A percentile compares a stretch with the other conserved stretches of the same genome.
Conservation (phyloP, 306 rosid species). For the Trifolium pratense region DNA sequence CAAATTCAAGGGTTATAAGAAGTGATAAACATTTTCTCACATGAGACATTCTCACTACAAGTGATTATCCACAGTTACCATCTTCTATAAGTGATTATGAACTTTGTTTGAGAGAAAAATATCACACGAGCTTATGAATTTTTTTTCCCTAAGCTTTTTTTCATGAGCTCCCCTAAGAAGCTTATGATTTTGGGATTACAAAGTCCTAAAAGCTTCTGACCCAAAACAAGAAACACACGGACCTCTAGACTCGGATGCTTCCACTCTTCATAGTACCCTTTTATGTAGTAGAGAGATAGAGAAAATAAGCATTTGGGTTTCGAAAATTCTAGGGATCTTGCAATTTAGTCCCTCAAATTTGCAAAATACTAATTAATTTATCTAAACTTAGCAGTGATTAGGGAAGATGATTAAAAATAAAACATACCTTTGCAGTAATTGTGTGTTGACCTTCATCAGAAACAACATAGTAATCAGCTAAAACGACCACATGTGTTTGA, state of each 20-base stretch:
- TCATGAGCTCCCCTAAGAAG: not conserved
- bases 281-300: not conserved
- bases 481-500: conserved; percentile 50
- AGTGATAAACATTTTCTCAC: not conserved
- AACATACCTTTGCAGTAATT: conserved; percentile 43
- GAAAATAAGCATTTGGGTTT: not conserved
- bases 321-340: no score
- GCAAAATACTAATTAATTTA: not conserved
- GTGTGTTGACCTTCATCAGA: conserved; percentile 1
- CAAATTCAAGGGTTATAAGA: not conserved
- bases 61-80: not conserved
- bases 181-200: not conserved
- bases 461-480: conserved; percentile 56
- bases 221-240: no score
- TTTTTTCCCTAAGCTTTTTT: not conserved
- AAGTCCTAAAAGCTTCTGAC: not conserved
- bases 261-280: not conserved
- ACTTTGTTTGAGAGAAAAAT: not conserved
- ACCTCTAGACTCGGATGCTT: no score
- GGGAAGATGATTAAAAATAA: not conserved
- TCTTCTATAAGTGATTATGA: not conserved
- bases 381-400: conserved; percentile 5
- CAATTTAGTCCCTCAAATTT: no score
- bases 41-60: not conserved
- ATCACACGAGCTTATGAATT: not conserved